phyloP scores from a whole-genome alignment of 352 stramenopile genomes.

The Aphanomyces stellatus region DNA sequence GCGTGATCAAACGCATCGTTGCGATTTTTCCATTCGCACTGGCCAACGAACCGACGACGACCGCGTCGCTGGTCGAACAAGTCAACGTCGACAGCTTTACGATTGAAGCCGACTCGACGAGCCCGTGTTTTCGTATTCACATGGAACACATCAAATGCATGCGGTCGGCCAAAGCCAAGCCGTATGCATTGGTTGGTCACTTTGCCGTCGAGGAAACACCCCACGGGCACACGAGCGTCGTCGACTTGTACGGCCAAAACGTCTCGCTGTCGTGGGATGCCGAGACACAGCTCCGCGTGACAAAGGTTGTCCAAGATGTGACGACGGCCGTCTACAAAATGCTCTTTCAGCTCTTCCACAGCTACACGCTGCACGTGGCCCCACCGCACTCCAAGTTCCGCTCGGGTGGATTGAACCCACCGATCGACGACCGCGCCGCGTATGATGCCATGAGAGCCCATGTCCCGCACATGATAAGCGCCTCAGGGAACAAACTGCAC shows the following conservation, averaged over 20 bases:
- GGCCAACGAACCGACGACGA: slow-evolving; percentile 20
- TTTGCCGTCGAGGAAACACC: slow-evolving; percentile 67
- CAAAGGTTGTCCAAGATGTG: slow-evolving; percentile 52
- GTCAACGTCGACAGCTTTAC: slow-evolving; percentile 46
- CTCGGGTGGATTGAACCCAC: slow-evolving; percentile 42
- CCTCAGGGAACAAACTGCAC: slow-evolving; percentile 53
- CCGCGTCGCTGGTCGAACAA: slow-evolving; percentile 32
- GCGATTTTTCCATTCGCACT: slow-evolving; percentile 39
- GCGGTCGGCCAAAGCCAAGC: slow-evolving; percentile 1
- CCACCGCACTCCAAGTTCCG: slow-evolving; percentile 39
- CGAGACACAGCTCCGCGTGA: slow-evolving; percentile 44
- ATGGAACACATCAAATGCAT: slow-evolving; percentile 35
- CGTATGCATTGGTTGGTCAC: slow-evolving; percentile 40
- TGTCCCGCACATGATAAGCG: slow-evolving; percentile 45
- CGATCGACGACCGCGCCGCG: slow-evolving; percentile 33
- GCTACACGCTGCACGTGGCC: slow-evolving; percentile 48
- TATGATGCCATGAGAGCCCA: slow-evolving; percentile 30
- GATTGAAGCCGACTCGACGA: slow-evolving; percentile 53
- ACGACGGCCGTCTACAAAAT: slow-evolving; percentile 70
- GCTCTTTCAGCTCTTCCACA: slow-evolving; percentile 54
- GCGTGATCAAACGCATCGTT: slow-evolving; percentile 45
- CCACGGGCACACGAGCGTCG: slow-evolving; percentile 35
- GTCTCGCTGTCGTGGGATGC: slow-evolving; percentile 43
- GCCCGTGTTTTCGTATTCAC: slow-evolving; percentile 43
- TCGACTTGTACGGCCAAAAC: slow-evolving; percentile 59